Evolutionary conservation across 176 grass and related monocot genomes (phyloP).

Genomic region (Canna indica): DNA sequence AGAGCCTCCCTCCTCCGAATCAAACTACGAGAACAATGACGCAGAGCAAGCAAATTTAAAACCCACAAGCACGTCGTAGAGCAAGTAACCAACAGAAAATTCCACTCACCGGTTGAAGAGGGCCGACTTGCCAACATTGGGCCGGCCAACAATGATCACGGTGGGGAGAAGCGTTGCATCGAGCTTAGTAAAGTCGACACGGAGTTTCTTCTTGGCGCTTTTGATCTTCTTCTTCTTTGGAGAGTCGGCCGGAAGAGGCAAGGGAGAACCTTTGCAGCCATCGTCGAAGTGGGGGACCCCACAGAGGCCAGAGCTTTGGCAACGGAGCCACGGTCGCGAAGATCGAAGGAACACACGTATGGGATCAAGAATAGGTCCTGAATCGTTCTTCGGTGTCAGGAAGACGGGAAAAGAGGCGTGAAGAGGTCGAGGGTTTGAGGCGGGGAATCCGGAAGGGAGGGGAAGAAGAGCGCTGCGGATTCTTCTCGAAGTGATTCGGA

Average conservation of each 20-base stretch:
- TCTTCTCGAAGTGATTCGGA: not conserved
- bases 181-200: slow-evolving; percentile 79
- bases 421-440: not conserved
- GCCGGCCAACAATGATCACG: slow-evolving; percentile 81
- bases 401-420: not conserved
- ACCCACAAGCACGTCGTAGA: not conserved
- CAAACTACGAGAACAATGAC: slow-evolving; percentile 31
- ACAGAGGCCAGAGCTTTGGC: not conserved
- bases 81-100: not conserved
- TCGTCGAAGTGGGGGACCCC: slow-evolving; percentile 2
- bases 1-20: slow-evolving; percentile 87
- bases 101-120: slow-evolving; percentile 76
- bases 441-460: not conserved
- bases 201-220: slow-evolving; percentile 53
- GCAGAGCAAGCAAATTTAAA: not conserved
- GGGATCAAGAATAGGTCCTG: not conserved
- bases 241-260: not conserved
- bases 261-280: not conserved
- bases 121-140: slow-evolving; percentile 93
- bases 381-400: not conserved
- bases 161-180: slow-evolving; percentile 68
- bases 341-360: not conserved
- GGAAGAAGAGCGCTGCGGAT: not conserved
- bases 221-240: slow-evolving; percentile 43
- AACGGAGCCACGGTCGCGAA: not conserved